These are phyloP conservation scores for Nemania sp. DNA, from an alignment of 2,329 filamentous ascomycete species.

Conservation along the genomic window DNA sequence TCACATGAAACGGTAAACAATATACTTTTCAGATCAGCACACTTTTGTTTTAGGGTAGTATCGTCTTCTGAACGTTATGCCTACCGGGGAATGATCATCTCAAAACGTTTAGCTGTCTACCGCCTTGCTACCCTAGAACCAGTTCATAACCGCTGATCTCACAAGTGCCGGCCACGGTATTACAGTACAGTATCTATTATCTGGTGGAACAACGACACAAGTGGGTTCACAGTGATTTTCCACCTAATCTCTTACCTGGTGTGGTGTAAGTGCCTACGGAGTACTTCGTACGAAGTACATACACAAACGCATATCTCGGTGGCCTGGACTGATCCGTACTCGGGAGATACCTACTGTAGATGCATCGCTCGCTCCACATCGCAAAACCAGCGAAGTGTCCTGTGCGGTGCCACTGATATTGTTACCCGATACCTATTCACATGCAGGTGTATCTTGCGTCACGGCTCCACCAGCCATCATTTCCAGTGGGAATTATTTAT, in stretches of 20 bases:
- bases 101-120: conserved; percentile 11
- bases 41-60: background rate
- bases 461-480: conserved; percentile 9
- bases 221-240: no score
- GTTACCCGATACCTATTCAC: background rate
- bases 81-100: conserved; percentile 3
- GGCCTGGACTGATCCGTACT: no score
- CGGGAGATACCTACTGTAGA: no score
- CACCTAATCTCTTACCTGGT: background rate
- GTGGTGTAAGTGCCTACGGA: no score
- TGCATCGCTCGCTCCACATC: no score
- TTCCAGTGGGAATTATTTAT: background rate
- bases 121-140: conserved; percentile 14
- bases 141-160: conserved; percentile 18
- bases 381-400: no score
- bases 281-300: no score
- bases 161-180: conserved; percentile 14
- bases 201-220: no score
- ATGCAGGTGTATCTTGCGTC: background rate
- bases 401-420: no score
- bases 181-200: no score
- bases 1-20: background rate
- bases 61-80: background rate
- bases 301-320: no score
- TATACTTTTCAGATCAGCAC: background rate